These are phyloP conservation scores for Psidium friedrichsthalianum DNA, from an alignment of 345 rosid genomes.

Conservation along the genomic window DNA sequence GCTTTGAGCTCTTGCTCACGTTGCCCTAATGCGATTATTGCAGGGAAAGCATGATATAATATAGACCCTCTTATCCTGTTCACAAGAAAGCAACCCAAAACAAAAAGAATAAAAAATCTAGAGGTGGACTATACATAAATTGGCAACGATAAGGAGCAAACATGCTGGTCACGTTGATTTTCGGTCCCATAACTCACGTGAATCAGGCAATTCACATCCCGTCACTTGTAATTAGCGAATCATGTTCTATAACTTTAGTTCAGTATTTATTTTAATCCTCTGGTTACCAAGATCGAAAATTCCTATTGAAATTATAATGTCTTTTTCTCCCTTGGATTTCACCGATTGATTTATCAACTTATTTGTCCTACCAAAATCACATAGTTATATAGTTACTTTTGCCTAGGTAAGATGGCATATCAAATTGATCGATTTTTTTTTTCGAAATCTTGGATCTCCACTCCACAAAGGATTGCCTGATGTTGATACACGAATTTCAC, in stretches of 20 bases:
- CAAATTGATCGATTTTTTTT: neutral
- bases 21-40: neutral
- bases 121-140: neutral
- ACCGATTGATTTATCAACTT: neutral
- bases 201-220: too few relatives aligned
- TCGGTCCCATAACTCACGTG: too few relatives aligned
- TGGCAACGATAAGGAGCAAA: too few relatives aligned
- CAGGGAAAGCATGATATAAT: neutral
- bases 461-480: too few relatives aligned
- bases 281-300: neutral
- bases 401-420: neutral
- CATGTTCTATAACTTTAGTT: neutral
- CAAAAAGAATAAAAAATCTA: neutral
- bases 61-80: neutral
- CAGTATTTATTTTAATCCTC: neutral
- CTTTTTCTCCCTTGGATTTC: neutral
- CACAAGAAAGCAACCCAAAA: neutral
- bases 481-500: too few relatives aligned
- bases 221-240: too few relatives aligned
- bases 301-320: neutral
- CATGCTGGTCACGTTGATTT: too few relatives aligned
- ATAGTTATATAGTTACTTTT: neutral
- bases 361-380: neutral
- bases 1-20: neutral
- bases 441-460: too few relatives aligned